Conservation (phyloP, 805 yeast genomes). For the Starmera caribaea region DNA sequence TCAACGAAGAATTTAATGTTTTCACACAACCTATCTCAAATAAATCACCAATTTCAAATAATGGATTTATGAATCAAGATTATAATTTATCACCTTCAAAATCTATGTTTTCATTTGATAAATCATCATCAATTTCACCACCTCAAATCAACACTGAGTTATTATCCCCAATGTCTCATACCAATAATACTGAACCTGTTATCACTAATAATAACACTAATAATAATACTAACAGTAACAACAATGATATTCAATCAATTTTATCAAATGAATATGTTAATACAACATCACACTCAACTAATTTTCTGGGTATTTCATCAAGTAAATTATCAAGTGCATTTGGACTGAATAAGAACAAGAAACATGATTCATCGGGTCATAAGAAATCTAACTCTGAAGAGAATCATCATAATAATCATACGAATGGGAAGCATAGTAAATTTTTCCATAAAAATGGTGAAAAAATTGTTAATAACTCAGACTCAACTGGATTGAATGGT, state of each 20-base stretch:
- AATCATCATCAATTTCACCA: neutral
- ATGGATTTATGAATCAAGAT: too few species aligned
- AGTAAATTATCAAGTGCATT: constrained; percentile 22
- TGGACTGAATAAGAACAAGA: constrained; percentile 16
- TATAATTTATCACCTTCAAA: neutral
- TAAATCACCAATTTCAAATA: neutral
- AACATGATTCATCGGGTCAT: neutral
- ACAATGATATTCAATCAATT: constrained; percentile 14
- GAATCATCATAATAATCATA: neutral
- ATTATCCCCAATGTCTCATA: neutral
- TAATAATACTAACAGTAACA: neutral
- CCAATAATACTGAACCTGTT: neutral
- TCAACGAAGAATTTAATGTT: constrained; percentile 13
- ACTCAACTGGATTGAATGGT: neutral
- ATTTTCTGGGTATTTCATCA: constrained; percentile 14
- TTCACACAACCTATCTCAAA: neutral
- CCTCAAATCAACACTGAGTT: too few species aligned
- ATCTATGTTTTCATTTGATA: neutral
- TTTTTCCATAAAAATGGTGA: constrained; percentile 12
- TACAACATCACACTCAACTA: constrained; percentile 1
- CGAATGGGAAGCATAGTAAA: constrained; percentile 10
- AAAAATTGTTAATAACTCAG: constrained; percentile 1
- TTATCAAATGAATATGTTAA: constrained; percentile 15
- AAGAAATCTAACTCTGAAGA: neutral
- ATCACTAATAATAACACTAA: neutral